phyloP scores from a whole-genome alignment of 2,329 filamentous ascomycete genomes.

The Aspergillus pseudotamarii region DNA sequence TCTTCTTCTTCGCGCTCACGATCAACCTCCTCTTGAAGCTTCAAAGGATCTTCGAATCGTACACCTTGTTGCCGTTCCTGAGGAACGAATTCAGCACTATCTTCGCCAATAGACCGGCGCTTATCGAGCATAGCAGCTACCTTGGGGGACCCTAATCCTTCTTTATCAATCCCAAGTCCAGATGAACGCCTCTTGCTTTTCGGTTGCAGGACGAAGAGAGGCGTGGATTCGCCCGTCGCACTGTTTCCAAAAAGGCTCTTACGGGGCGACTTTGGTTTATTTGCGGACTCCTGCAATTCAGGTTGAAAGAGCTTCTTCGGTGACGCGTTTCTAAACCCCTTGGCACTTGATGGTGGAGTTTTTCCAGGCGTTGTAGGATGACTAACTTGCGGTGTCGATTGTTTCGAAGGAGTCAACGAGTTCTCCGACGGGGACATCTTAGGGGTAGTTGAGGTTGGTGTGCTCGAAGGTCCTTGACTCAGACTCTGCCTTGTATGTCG shows the following conservation, averaged over 20 bases:
- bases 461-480: conserved; percentile 46
- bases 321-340: conserved; percentile 51
- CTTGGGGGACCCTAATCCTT: conserved; percentile 74
- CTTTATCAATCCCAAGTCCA: conserved; percentile 69
- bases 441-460: conserved; percentile 43
- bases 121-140: conserved; percentile 72
- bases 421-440: conserved; percentile 45
- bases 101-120: conserved; percentile 71
- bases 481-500: conserved; percentile 52
- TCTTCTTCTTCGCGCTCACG: conserved; percentile 63
- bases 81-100: conserved; percentile 65
- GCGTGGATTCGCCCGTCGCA: conserved; percentile 61
- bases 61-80: conserved; percentile 52
- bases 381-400: conserved; percentile 48
- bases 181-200: conserved; percentile 60
- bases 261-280: conserved; percentile 40
- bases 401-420: conserved; percentile 41
- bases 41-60: conserved; percentile 67
- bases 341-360: conserved; percentile 53
- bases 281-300: conserved; percentile 42
- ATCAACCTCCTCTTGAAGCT: conserved; percentile 66
- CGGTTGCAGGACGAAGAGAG: conserved; percentile 66
- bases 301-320: conserved; percentile 52
- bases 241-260: conserved; percentile 59
- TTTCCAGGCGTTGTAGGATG: conserved; percentile 54